Percentiles rank a stretch among this genome's conserved stretches.
Conservation (phyloP, 129 eudicot genomes). For the Flaveria linearis region DNA sequence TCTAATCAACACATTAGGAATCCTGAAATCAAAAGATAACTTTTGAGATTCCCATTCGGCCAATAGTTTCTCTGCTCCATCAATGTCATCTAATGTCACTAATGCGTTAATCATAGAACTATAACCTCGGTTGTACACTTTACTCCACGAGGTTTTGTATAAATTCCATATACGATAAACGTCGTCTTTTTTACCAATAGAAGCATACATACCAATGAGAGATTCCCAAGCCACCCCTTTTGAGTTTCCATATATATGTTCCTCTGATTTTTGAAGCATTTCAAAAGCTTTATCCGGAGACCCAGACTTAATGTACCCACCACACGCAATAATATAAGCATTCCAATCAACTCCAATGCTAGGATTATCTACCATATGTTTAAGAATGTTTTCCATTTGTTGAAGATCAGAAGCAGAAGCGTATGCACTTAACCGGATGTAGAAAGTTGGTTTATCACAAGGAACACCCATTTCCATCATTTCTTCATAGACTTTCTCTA, state of each 20-base stretch:
- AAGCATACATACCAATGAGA: too few species aligned
- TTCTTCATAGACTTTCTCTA: constrained; percentile 35
- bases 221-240: too few species aligned
- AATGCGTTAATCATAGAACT: constrained; percentile 47
- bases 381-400: constrained; percentile 30
- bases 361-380: constrained; percentile 33
- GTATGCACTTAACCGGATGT: constrained; percentile 39
- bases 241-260: too few species aligned
- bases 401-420: constrained; percentile 29
- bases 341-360: constrained; percentile 24
- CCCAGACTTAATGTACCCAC: constrained; percentile 32
- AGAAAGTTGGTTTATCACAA: constrained; percentile 34
- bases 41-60: constrained; percentile 55
- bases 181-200: too few species aligned
- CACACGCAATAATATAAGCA: constrained; percentile 27
- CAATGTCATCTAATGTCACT: constrained; percentile 59
- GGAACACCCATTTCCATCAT: constrained; percentile 35
- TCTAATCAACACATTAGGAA: constrained; percentile 48
- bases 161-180: too few species aligned
- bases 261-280: too few species aligned
- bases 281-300: constrained; percentile 22
- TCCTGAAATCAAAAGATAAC: constrained; percentile 48
- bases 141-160: constrained; percentile 40
- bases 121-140: constrained; percentile 51
- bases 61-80: constrained; percentile 56